phyloP scores from a whole-genome alignment of 768 basidiomycete species.

The Trametes cubensis region DNA sequence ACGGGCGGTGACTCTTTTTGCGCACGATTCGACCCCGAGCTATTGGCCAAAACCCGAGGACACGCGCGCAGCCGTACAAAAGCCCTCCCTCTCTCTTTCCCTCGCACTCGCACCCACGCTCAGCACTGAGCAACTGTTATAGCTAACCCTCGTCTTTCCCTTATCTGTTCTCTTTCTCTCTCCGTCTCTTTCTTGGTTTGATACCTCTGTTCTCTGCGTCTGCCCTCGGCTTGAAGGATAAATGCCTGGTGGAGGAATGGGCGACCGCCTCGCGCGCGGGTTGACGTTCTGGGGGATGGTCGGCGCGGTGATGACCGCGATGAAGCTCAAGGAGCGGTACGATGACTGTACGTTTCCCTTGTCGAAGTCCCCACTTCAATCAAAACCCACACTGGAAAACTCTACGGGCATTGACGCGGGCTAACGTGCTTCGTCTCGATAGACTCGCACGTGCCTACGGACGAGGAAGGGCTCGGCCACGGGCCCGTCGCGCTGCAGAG shows the following conservation, averaged over 20 bases:
- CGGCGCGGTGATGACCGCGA: slow-evolving; percentile 45
- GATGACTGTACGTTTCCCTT: slow-evolving; percentile 46
- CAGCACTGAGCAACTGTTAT: too few species aligned
- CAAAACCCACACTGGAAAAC: too few species aligned
- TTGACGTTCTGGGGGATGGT: slow-evolving; percentile 47
- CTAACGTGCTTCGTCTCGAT: not conserved
- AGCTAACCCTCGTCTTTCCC: slow-evolving; percentile 8
- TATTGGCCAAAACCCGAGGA: not conserved
- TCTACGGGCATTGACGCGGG: not conserved
- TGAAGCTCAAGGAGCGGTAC: slow-evolving; percentile 51
- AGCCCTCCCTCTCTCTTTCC: not conserved
- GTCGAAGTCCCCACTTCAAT: too few species aligned
- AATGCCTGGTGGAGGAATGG: slow-evolving; percentile 11
- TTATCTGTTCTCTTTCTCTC: slow-evolving; percentile 8
- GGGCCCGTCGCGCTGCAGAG: slow-evolving; percentile 32
- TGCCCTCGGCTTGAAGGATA: too few species aligned
- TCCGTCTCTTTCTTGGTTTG: not conserved
- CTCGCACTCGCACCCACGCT: too few species aligned
- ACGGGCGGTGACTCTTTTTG: too few species aligned
- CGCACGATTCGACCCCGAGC: not conserved
- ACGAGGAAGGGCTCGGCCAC: slow-evolving; percentile 39
- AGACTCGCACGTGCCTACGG: slow-evolving; percentile 48
- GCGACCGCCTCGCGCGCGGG: slow-evolving; percentile 13
- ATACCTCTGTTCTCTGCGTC: not conserved
- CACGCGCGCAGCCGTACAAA: slow-evolving; percentile 5